A percentile compares a stretch with the other conserved stretches of the same genome.
Evolutionary conservation across 2,329 filamentous ascomycete genomes (phyloP).

Genomic region (Phoma herbarum): DNA sequence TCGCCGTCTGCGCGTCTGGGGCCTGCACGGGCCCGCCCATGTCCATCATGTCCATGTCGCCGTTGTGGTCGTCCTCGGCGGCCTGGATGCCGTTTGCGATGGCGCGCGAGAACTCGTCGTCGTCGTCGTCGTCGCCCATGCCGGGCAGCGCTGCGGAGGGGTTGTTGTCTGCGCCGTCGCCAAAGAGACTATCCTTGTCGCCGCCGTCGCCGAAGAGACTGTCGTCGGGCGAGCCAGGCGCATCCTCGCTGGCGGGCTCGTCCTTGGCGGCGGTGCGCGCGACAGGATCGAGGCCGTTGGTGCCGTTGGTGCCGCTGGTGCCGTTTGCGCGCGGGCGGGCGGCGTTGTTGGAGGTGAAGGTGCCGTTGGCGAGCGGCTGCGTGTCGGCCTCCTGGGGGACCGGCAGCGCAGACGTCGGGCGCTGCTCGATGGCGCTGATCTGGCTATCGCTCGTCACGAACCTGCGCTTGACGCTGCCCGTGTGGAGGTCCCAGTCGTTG

Average conservation of each 20-base stretch:
- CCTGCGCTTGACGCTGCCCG: slow-evolving; percentile 75
- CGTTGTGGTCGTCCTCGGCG: slow-evolving; percentile 55
- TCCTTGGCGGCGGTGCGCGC: neutral
- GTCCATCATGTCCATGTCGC: slow-evolving; percentile 57
- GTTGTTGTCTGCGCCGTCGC: slow-evolving; percentile 66
- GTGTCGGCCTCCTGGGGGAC: slow-evolving; percentile 77
- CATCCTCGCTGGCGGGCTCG: slow-evolving; percentile 61
- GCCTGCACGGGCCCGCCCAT: slow-evolving; percentile 55
- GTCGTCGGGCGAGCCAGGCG: slow-evolving; percentile 72
- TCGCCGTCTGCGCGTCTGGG: slow-evolving; percentile 33
- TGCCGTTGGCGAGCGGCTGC: slow-evolving; percentile 64
- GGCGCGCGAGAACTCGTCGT: slow-evolving; percentile 77
- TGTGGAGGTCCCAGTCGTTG: slow-evolving; percentile 94
- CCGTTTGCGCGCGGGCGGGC: slow-evolving; percentile 58
- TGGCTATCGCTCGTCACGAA: slow-evolving; percentile 84
- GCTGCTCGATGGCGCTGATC: slow-evolving; percentile 85
- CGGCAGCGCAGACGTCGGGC: slow-evolving; percentile 77
- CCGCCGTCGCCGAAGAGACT: slow-evolving; percentile 86
- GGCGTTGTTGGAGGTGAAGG: slow-evolving; percentile 78
- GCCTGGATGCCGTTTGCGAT: slow-evolving; percentile 66
- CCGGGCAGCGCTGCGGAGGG: slow-evolving; percentile 63
- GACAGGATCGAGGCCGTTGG: neutral
- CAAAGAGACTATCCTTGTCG: slow-evolving; percentile 79
- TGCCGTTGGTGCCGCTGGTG: neutral
- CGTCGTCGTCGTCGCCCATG: slow-evolving; percentile 71